Conservation (phyloP, 2,329 filamentous ascomycete species). For the Talaromyces sp. region DNA sequence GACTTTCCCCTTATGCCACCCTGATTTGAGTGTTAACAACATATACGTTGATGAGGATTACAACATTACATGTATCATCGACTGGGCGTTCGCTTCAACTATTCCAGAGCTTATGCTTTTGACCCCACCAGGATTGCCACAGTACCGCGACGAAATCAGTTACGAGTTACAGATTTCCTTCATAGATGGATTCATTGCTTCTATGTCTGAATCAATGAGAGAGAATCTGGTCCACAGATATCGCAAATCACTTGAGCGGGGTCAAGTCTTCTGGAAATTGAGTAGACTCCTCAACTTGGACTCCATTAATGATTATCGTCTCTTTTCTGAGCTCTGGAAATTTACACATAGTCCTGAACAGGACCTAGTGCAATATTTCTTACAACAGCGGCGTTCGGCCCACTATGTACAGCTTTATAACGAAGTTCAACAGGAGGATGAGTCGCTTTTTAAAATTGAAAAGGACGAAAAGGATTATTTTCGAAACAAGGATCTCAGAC, state of each 20-base stretch:
- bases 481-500: slow-evolving; percentile 9
- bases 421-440: slow-evolving; percentile 17
- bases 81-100: too few relatives aligned
- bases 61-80: slow-evolving; percentile 38
- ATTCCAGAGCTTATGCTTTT: too few relatives aligned
- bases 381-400: slow-evolving; percentile 10
- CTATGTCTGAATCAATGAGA: too few relatives aligned
- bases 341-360: slow-evolving; percentile 1
- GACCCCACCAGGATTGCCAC: too few relatives aligned
- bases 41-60: slow-evolving; percentile 38
- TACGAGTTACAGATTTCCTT: too few relatives aligned
- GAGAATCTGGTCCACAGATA: too few relatives aligned
- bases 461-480: slow-evolving; percentile 20
- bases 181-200: too few relatives aligned
- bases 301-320: slow-evolving; percentile 19
- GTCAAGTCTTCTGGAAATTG: slow-evolving; percentile 21
- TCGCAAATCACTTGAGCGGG: too few relatives aligned
- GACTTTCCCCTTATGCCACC: slow-evolving; percentile 25
- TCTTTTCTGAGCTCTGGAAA: slow-evolving; percentile 22
- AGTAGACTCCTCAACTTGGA: slow-evolving; percentile 25
- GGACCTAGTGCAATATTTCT: slow-evolving; percentile 9
- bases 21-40: slow-evolving; percentile 47
- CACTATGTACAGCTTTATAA: slow-evolving; percentile 16
- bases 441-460: slow-evolving; percentile 12
- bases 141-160: too few relatives aligned